These are phyloP conservation scores for Avena sativa DNA, from an alignment of 176 grass and related monocot genomes.

Conservation along the genomic window DNA sequence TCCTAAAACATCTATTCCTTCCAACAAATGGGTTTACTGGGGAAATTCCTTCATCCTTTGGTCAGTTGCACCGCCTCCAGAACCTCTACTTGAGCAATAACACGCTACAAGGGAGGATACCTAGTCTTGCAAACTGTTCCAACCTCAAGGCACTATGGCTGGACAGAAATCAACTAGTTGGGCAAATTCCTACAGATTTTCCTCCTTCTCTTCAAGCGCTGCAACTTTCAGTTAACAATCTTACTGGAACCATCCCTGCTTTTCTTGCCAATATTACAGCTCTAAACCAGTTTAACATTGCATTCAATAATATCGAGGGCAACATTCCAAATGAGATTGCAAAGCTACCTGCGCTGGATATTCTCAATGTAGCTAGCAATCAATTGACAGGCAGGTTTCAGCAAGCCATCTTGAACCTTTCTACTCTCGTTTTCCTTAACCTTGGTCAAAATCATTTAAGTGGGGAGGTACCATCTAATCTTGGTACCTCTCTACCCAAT, in stretches of 20 bases:
- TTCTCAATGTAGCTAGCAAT: neutral
- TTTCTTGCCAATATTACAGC: slow-evolving; percentile 22
- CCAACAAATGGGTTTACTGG: slow-evolving; percentile 12
- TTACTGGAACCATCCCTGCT: slow-evolving; percentile 36
- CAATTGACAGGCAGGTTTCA: slow-evolving; percentile 15
- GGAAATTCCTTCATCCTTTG: slow-evolving; percentile 41
- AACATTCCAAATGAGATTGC: slow-evolving; percentile 33
- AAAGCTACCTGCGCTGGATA: neutral
- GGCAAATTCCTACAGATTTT: neutral
- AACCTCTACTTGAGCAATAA: slow-evolving; percentile 15
- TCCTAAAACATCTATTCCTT: neutral
- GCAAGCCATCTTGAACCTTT: neutral
- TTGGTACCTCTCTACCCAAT: slow-evolving; percentile 2
- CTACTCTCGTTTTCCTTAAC: slow-evolving; percentile 4
- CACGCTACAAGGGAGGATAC: slow-evolving; percentile 13
- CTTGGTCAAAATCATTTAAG: neutral
- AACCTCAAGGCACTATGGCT: neutral
- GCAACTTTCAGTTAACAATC: slow-evolving; percentile 3
- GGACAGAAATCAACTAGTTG: neutral
- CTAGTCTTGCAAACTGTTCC: slow-evolving; percentile 24
- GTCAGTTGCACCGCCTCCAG: slow-evolving; percentile 9
- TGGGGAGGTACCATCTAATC: slow-evolving; percentile 15
- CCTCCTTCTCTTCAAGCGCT: slow-evolving; percentile 3
- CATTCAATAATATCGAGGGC: slow-evolving; percentile 3
- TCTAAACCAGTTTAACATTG: neutral